These are phyloP conservation scores for Puccinia hordei DNA, from an alignment of 1,284 basidiomycete genomes.

Conservation along the genomic window DNA sequence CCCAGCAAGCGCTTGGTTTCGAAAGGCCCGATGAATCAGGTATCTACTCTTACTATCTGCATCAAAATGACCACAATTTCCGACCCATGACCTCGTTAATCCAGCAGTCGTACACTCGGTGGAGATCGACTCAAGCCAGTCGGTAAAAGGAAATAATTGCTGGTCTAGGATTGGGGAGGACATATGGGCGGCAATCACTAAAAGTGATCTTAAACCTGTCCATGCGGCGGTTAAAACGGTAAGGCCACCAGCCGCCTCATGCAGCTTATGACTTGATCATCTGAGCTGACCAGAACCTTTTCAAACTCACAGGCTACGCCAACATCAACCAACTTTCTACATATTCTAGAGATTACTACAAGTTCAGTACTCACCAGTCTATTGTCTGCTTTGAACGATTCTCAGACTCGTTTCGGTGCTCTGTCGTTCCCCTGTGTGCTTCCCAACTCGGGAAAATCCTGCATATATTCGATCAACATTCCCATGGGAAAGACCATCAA, in stretches of 20 bases:
- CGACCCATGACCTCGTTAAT: not conserved
- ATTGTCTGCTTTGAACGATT: slow-evolving; percentile 31
- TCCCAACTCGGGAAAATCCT: slow-evolving; percentile 26
- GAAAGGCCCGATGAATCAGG: slow-evolving; percentile 6
- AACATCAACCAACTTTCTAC: slow-evolving; percentile 47
- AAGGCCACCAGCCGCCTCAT: not conserved
- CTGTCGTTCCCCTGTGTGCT: slow-evolving; percentile 36
- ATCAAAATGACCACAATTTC: not conserved
- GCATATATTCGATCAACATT: slow-evolving; percentile 31
- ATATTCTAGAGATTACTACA: slow-evolving; percentile 39
- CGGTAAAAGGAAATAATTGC: not conserved
- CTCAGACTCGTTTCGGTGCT: slow-evolving; percentile 21
- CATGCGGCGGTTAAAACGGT: slow-evolving; percentile 45
- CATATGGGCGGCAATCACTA: slow-evolving; percentile 36
- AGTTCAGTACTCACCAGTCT: slow-evolving; percentile 26
- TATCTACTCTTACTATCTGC: not conserved
- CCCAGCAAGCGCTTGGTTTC: not conserved
- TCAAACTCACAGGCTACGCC: slow-evolving; percentile 33
- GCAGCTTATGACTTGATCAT: not conserved
- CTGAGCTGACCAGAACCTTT: not conserved
- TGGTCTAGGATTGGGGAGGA: slow-evolving; percentile 47
- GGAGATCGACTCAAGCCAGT: not conserved
- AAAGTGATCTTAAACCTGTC: slow-evolving; percentile 44
- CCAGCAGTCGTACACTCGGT: not conserved
- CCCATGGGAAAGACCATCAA: slow-evolving; percentile 48